Base-by-base conservation (phyloP, 306 rosid species). In the Coriaria nepalensis region DNA sequence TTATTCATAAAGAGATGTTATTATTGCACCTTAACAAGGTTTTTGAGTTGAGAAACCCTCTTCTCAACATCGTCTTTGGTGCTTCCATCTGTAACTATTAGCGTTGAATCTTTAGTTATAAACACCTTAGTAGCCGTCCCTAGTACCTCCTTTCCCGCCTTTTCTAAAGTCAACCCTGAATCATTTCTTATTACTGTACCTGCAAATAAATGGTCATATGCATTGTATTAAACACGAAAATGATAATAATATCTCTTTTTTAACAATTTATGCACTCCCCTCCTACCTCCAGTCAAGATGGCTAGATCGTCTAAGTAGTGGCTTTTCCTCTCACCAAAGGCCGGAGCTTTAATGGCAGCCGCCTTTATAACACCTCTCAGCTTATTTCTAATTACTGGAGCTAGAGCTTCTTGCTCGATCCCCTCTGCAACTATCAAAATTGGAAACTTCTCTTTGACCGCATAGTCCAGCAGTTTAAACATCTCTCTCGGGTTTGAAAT, bases 171-270 rank as follows among this genome's bases (percentile, higher is more conserved):
- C 66, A 88, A 68, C 15, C 90, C 95, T 75, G 57, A 70, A 47
- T 81, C 97, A 59, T 84, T 90, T 74, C 97, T 84, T 43, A 84
- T 70, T 39, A 88, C 95, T 33, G 93, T 78, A 34, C 86, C 97
- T 88, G 62, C 62, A 74, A 32, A 47, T 4, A 33, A 8, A 57
- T 59, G 48, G 56, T 43, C 40, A 57, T 6, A 36, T 39, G 52
- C 32, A 42, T 20, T 20, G 29, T 38, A 11, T 11, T 33, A 7
- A 49, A 49, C 14, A 7, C n/a, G 12, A 34, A 33, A 49, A 34
- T 6, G 12, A 55, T n/a, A 46, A 6, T n/a, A 53, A 57, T 43
- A 46, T 56, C 56, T 45, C 6, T 55, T 47, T 47, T 52, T 33
- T 11, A 33, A 74, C 47, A 53, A 54, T 68, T 20, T 20, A 3